Conservation (phyloP, 306 rosid genomes). For the Castanopsis chinensis region DNA sequence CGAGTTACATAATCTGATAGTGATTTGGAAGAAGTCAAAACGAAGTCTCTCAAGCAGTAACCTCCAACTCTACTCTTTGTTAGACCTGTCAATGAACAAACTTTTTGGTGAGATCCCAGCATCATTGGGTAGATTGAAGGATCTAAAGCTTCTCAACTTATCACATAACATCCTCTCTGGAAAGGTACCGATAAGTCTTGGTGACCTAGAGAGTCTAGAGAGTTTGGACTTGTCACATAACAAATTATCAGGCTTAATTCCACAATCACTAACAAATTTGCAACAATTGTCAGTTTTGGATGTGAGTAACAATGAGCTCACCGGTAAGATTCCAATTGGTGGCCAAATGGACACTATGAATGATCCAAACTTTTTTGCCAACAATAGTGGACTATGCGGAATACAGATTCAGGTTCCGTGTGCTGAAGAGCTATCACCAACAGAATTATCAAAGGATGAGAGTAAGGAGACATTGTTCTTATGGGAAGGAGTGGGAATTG, state of each 20-base stretch:
- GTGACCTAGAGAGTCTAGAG: conserved; percentile 23
- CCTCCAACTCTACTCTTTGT: conserved; percentile 23
- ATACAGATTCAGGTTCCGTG: conserved; percentile 20
- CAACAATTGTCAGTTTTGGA: conserved; percentile 13
- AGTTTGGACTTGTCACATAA: conserved; percentile 32
- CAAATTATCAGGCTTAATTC: conserved; percentile 22
- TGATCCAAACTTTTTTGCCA: conserved; percentile 21
- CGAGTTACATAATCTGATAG: conserved; percentile 9
- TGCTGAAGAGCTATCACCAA: conserved; percentile 8
- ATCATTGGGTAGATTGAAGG: conserved; percentile 22
- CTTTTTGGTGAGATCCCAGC: conserved; percentile 18
- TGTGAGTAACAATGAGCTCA: conserved; percentile 24
- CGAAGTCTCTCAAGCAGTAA: conserved; percentile 12
- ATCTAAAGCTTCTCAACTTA: conserved; percentile 27
- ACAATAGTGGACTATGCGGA: conserved; percentile 32
- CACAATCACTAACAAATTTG: conserved; percentile 11
- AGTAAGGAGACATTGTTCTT: conserved; percentile 6
- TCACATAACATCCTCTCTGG: conserved; percentile 29
- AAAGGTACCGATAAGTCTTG: conserved; percentile 24
- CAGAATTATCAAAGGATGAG: not conserved
- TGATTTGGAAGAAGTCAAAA: conserved; percentile 27
- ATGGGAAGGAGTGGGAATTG: conserved; percentile 23
- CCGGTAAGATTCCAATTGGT: conserved; percentile 22
- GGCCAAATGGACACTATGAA: conserved; percentile 32
- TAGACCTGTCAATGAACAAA: conserved; percentile 27